Conservation (phyloP, 73 alveolate genomes). For the Paramecium bursaria region DNA sequence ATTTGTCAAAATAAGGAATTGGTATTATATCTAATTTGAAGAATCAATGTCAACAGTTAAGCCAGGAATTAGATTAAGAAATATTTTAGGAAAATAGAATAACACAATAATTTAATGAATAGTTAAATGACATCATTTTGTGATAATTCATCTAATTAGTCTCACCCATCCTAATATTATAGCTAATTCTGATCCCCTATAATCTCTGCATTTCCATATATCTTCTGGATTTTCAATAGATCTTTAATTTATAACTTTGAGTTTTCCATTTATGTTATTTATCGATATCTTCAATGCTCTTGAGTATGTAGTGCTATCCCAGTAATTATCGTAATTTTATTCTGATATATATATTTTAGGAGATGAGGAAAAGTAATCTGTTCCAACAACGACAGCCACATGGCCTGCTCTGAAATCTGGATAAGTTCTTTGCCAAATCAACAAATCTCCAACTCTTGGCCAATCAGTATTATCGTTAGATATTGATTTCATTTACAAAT, state of each 20-base stretch:
- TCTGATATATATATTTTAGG: slow-evolving; percentile 42
- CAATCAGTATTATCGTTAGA: not conserved
- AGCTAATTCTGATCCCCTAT: slow-evolving; percentile 5
- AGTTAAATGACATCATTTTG: no score
- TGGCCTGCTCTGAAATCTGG: slow-evolving; percentile 25
- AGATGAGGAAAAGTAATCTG: not conserved
- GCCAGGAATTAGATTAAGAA: no score
- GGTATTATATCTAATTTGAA: no score
- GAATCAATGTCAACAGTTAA: no score
- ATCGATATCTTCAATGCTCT: slow-evolving; percentile 29
- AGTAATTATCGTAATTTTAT: slow-evolving; percentile 37
- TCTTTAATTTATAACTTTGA: no score
- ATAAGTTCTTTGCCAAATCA: slow-evolving; percentile 33
- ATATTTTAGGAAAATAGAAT: no score
- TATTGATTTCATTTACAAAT: not conserved
- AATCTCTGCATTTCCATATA: slow-evolving; percentile 40
- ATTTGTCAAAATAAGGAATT: no score
- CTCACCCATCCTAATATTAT: slow-evolving; percentile 53
- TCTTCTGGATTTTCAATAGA: no score
- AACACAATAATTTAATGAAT: no score
- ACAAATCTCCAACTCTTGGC: slow-evolving; percentile 14
- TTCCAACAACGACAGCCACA: slow-evolving; percentile 37
- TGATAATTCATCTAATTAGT: not conserved
- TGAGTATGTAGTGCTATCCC: slow-evolving; percentile 42
- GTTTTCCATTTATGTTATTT: no score